phyloP scores from a whole-genome alignment of 2,329 filamentous ascomycete species.

The Talaromyces sp. region DNA sequence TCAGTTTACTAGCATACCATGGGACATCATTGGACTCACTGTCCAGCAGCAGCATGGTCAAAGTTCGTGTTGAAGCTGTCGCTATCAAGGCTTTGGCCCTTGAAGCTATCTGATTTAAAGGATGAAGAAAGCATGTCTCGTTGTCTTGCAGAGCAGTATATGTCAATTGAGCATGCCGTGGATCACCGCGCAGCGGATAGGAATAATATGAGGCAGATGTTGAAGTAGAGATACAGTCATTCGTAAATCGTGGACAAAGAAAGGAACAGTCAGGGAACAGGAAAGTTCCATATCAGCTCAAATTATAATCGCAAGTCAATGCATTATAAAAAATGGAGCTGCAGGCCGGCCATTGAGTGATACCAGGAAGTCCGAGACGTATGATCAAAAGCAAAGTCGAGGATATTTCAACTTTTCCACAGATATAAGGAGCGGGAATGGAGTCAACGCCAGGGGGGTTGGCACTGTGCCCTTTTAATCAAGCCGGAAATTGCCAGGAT shows the following conservation, averaged over 20 bases:
- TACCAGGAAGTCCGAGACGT: background rate
- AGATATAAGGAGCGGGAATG: background rate
- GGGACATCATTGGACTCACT: constrained; percentile 40
- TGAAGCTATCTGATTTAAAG: constrained; percentile 31
- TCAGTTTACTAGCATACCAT: background rate
- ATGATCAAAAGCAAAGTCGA: background rate
- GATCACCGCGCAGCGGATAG: constrained; percentile 3
- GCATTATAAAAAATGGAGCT: background rate
- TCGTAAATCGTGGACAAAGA: background rate
- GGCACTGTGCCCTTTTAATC: background rate
- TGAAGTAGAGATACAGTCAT: background rate
- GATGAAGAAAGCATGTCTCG: constrained; percentile 25
- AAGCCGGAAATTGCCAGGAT: background rate
- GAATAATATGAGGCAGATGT: background rate
- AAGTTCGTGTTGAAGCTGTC: constrained; percentile 42
- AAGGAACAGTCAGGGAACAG: background rate
- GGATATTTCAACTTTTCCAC: background rate
- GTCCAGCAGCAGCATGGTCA: constrained; percentile 46
- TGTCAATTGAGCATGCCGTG: constrained; percentile 8
- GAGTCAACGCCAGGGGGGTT: background rate
- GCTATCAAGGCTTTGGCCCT: constrained; percentile 34
- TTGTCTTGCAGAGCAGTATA: background rate
- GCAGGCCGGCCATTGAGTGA: background rate
- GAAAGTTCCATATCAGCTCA: constrained; percentile 15
- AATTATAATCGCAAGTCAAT: background rate